Percentiles rank a stretch among this genome's conserved stretches.
phyloP scores from a whole-genome alignment of 2,329 filamentous ascomycete genomes.

The Neonectria punicea region DNA sequence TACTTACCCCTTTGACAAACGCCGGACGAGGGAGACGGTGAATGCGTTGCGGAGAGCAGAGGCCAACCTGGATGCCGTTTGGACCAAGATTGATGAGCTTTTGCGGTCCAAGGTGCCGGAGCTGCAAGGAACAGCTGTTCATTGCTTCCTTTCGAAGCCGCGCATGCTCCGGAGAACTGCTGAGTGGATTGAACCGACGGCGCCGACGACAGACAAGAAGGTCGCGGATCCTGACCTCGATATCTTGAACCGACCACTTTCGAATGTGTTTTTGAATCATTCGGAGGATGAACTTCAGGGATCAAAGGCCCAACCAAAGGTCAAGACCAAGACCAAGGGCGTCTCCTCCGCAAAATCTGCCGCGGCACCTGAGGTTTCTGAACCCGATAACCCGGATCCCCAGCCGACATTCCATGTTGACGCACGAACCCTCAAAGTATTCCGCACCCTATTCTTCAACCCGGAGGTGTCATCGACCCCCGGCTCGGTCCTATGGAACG shows the following conservation, averaged over 20 bases:
- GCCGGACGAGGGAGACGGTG: slow-evolving; percentile 56
- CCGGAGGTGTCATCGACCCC: slow-evolving; percentile 48
- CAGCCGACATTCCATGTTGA: slow-evolving; percentile 42
- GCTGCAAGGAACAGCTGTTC: slow-evolving; percentile 41
- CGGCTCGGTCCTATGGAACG: slow-evolving; percentile 62
- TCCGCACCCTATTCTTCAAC: slow-evolving; percentile 55
- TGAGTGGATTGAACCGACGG: slow-evolving; percentile 55
- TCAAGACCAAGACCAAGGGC: slow-evolving; percentile 35
- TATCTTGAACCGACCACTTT: no score
- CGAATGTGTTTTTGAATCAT: no score
- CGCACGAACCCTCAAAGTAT: slow-evolving; percentile 48
- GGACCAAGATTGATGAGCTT: slow-evolving; percentile 19
- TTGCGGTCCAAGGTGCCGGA: slow-evolving; percentile 21
- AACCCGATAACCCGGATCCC: not conserved
- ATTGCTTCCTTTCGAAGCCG: slow-evolving; percentile 45
- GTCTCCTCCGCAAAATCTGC: no score
- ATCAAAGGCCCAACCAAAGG: slow-evolving; percentile 14
- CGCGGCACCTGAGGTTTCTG: no score
- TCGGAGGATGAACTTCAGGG: no score
- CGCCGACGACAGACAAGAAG: slow-evolving; percentile 1
- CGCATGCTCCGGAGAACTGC: slow-evolving; percentile 59
- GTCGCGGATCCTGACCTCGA: not conserved
- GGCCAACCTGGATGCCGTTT: slow-evolving; percentile 46
- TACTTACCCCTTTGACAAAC: slow-evolving; percentile 55
- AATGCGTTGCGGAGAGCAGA: slow-evolving; percentile 59